Conservation (phyloP, 2,329 filamentous ascomycete species). For the Plectosphaerella sp. region DNA sequence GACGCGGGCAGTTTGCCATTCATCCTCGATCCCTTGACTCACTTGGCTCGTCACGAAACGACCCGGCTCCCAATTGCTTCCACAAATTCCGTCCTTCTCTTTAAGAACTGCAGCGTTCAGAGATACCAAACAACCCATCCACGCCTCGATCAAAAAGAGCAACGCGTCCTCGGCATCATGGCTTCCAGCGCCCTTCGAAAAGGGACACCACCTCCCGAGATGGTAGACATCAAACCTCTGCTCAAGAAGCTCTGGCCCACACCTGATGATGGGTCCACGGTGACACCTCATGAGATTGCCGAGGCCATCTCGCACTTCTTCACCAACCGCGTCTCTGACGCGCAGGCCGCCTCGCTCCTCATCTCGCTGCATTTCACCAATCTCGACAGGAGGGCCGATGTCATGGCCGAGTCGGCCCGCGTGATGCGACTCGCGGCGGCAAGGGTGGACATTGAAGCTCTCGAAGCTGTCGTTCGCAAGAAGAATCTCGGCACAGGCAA, state of each 20-base stretch:
- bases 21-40: too few species aligned
- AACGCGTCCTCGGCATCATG: not conserved
- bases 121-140: too few species aligned
- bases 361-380: slow-evolving; percentile 90
- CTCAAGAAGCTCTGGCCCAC: slow-evolving; percentile 68
- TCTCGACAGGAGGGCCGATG: slow-evolving; percentile 76
- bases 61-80: not conserved
- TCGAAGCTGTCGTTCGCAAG: slow-evolving; percentile 57
- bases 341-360: slow-evolving; percentile 81
- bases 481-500: slow-evolving; percentile 62
- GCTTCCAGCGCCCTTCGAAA: slow-evolving; percentile 12
- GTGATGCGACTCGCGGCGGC: slow-evolving; percentile 80
- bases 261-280: slow-evolving; percentile 35
- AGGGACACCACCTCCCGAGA: slow-evolving; percentile 14
- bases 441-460: slow-evolving; percentile 59
- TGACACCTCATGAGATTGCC: slow-evolving; percentile 78
- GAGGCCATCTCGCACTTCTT: slow-evolving; percentile 89
- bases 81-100: not conserved
- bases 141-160: too few species aligned
- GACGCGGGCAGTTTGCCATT: too few species aligned
- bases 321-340: slow-evolving; percentile 80
- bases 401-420: slow-evolving; percentile 78
- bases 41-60: too few species aligned
- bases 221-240: slow-evolving; percentile 63
- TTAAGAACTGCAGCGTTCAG: too few species aligned